A percentile compares a stretch with the other conserved stretches of the same genome.
Evolutionary conservation across 345 rosid genomes (phyloP).

Genomic region (Balakata baccata): DNA sequence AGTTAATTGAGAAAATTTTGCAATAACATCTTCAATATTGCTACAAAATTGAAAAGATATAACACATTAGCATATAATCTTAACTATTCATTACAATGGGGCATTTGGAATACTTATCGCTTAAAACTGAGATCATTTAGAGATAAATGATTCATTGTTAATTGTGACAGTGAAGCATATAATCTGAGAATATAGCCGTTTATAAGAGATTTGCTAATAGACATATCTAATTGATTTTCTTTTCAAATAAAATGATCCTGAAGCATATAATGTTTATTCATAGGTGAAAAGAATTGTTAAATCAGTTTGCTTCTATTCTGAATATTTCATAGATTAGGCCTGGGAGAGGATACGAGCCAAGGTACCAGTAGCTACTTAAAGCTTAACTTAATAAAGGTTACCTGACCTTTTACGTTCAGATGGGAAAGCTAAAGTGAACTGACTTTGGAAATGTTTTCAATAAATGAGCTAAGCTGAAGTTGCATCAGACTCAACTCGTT

Average conservation of each 20-base stretch:
- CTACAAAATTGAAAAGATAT: conserved; percentile 34
- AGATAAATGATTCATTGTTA: no score
- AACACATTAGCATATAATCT: conserved; percentile 1
- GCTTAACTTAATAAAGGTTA: background rate
- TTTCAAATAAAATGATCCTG: no score
- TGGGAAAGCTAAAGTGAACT: no score
- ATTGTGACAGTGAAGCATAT: background rate
- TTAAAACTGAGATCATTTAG: no score
- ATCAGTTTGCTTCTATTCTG: background rate
- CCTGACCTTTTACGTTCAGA: background rate
- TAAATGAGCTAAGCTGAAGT: background rate
- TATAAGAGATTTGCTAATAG: no score
- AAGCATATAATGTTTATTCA: no score
- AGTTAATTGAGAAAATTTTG: conserved; percentile 68
- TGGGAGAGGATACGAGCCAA: no score
- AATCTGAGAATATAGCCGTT: no score
- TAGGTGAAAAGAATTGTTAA: no score
- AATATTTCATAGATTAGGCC: background rate
- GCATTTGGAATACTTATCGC: background rate
- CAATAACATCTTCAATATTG: conserved; percentile 70
- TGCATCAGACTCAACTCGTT: background rate
- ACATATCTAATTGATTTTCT: no score
- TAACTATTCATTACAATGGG: background rate
- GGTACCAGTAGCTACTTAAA: background rate
- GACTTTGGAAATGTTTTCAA: background rate